Percentiles rank a stretch among this genome's conserved stretches.
Evolutionary conservation across 106 monocot species (phyloP).

Genomic region (Dendrobium officinale): DNA sequence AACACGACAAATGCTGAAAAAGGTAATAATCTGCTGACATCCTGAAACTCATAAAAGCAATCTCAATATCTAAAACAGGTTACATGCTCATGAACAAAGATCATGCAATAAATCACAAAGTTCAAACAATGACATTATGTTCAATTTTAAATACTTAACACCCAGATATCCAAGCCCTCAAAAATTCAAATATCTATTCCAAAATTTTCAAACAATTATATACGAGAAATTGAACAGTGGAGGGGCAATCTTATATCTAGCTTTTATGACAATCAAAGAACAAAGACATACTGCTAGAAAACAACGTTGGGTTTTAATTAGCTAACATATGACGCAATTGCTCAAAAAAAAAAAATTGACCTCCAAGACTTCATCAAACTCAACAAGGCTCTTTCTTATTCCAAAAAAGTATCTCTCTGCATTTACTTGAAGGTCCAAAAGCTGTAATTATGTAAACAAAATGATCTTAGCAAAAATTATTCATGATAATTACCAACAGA

Average conservation of each 20-base stretch:
- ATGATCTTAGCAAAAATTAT: conserved; percentile 9
- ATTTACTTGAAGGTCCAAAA: conserved; percentile 84
- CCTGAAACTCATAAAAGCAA: not conserved
- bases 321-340: not conserved
- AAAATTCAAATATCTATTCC: not conserved
- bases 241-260: not conserved
- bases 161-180: not conserved
- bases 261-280: not conserved
- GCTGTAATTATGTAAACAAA: conserved; percentile 40
- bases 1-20: not conserved
- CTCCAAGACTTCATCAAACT: conserved; percentile 99
- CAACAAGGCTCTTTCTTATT: conserved; percentile 96
- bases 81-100: not conserved
- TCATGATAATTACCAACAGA: not conserved
- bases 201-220: not conserved
- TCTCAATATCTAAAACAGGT: not conserved
- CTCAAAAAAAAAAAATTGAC: conserved; percentile 13
- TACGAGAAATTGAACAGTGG: not conserved
- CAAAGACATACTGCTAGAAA: not conserved
- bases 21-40: not conserved
- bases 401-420: conserved; percentile 92
- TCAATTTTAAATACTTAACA: not conserved
- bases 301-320: conserved; percentile 3
- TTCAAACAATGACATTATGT: not conserved
- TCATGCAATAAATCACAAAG: not conserved